Evolutionary conservation across 495 filamentous ascomycete species (phyloP).

Genomic region (Xylona heveae): DNA sequence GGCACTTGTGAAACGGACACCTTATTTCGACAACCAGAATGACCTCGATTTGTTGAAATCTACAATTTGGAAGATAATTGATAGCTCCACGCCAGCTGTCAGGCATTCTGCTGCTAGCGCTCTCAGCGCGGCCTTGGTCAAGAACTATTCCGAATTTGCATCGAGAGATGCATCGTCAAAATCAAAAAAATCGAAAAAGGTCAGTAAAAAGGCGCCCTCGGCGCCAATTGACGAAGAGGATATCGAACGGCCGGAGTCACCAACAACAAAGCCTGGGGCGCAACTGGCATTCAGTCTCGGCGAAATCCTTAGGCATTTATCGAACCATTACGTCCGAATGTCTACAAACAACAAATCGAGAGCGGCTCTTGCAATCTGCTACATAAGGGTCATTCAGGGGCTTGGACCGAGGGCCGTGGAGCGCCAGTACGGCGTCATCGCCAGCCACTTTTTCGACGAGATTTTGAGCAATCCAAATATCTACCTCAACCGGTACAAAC

Average conservation of each 20-base stretch:
- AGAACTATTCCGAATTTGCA: constrained; percentile 48
- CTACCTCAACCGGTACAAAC: constrained; percentile 66
- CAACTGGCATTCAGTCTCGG: constrained; percentile 49
- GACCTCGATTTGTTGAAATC: constrained; percentile 78
- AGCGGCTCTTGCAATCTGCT: constrained; percentile 72
- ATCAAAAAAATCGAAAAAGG: constrained; percentile 51
- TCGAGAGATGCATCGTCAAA: constrained; percentile 33
- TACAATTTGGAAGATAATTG: constrained; percentile 64
- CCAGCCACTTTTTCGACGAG: constrained; percentile 60
- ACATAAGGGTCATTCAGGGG: constrained; percentile 53
- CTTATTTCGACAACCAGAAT: constrained; percentile 69
- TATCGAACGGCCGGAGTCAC: constrained; percentile 49
- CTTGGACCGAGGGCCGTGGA: constrained; percentile 61
- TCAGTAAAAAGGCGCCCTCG: constrained; percentile 44
- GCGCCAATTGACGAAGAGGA: constrained; percentile 56
- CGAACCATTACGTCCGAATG: constrained; percentile 56
- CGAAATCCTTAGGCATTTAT: constrained; percentile 65
- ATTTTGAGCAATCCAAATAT: constrained; percentile 58
- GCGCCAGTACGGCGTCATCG: constrained; percentile 55
- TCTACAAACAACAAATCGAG: constrained; percentile 64
- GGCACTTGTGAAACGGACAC: constrained; percentile 43
- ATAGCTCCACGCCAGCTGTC: constrained; percentile 49
- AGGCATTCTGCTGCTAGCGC: constrained; percentile 77
- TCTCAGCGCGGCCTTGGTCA: constrained; percentile 56
- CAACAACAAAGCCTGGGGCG: constrained; percentile 43